These are phyloP conservation scores for Jamesozyma piceae DNA, from an alignment of 805 yeast genomes.

Conservation along the genomic window DNA sequence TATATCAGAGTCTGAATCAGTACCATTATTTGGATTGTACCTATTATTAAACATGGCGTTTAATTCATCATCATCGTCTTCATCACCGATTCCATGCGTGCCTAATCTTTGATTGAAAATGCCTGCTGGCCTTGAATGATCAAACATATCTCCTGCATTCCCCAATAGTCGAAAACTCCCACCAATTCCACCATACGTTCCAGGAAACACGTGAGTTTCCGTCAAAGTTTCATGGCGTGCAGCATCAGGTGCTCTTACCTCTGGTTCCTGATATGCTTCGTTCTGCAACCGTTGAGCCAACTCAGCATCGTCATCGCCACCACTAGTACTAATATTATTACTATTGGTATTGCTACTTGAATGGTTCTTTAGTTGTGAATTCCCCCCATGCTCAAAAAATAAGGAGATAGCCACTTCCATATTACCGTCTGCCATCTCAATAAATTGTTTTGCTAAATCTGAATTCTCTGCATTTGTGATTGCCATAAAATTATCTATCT, in stretches of 20 bases:
- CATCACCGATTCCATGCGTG: no score
- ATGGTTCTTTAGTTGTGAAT: constrained; percentile 9
- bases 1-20: constrained; percentile 31
- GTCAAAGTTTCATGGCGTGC: constrained; percentile 62
- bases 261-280: constrained; percentile 44
- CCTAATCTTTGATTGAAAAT: constrained; percentile 31
- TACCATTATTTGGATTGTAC: constrained; percentile 29
- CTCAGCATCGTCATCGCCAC: constrained; percentile 35
- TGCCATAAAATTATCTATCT: constrained; percentile 66
- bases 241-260: constrained; percentile 68
- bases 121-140: constrained; percentile 28
- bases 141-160: constrained; percentile 27
- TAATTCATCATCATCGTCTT: constrained; percentile 6
- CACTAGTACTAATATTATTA: constrained; percentile 3
- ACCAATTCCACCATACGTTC: constrained; percentile 33
- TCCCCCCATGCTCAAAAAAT: constrained; percentile 59
- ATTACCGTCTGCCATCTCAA: constrained; percentile 69
- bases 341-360: neutral
- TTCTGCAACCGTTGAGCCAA: constrained; percentile 54
- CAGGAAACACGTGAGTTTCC: constrained; percentile 29
- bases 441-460: constrained; percentile 59
- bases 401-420: constrained; percentile 78
- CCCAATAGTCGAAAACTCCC: constrained; percentile 26
- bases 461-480: constrained; percentile 69
- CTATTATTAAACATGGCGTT: constrained; percentile 4